Evolutionary conservation across 305 asterid genomes (phyloP).

Genomic region (Fraxinus ornus): DNA sequence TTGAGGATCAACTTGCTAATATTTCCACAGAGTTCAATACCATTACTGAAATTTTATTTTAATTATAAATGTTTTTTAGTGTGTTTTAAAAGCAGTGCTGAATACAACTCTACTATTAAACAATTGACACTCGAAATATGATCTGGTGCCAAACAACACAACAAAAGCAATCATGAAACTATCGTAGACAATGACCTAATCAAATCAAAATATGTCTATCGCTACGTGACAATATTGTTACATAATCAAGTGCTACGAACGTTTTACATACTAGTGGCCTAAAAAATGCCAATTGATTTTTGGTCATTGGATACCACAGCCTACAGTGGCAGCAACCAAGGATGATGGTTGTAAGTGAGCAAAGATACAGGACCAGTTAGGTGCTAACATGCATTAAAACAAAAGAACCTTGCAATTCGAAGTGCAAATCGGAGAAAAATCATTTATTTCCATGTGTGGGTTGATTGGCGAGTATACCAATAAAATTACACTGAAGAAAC

Average conservation of each 20-base stretch:
- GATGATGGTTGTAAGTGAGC: not conserved
- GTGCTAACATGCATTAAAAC: not conserved
- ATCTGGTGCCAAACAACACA: not conserved
- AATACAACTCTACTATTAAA: not conserved
- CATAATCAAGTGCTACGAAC: not conserved
- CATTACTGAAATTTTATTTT: not conserved
- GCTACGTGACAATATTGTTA: not conserved
- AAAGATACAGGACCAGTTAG: not conserved
- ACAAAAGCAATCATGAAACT: not conserved
- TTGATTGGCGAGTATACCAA: not conserved
- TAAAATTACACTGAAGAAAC: not conserved
- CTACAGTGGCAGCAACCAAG: not conserved
- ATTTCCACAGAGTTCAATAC: not conserved
- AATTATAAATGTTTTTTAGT: not conserved
- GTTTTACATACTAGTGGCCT: not conserved
- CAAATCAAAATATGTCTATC: not conserved
- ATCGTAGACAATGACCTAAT: not conserved
- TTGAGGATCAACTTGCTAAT: not conserved
- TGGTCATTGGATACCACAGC: not conserved
- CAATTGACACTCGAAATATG: not conserved
- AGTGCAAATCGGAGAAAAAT: not conserved
- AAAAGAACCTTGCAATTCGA: not conserved
- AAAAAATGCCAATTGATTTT: not conserved
- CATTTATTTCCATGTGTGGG: not conserved
- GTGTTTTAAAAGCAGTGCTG: not conserved